Evolutionary conservation across 768 basidiomycete genomes (phyloP), one percentile per base, ranked within the genome.

Genomic region (Neoboletus magnificus): DNA sequence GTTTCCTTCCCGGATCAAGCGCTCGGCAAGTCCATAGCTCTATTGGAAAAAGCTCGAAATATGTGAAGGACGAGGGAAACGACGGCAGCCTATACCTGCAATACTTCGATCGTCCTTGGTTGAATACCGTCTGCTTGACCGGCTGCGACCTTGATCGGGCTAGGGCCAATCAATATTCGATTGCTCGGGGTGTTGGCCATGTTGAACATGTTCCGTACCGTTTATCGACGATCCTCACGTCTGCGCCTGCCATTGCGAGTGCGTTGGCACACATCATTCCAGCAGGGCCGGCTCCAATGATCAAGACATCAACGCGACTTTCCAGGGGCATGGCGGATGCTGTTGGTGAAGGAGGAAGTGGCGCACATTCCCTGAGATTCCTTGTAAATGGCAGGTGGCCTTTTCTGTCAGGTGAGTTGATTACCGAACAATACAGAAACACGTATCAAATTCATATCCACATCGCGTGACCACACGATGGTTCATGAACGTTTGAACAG

Each of bases 1-100:
- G 55, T 82, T 83, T 6, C 82, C 87, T 62, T 89, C 81, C 39
- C 70, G 76, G 25, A 90, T 56, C 22, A 91, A 63, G 4, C 80
- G 77, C 18, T 89, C 84, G 0, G 81, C 86, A 7, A 91, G 77
- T 7, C 89, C 89, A 70, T 91, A 91, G 58, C 88, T 91, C 88
- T 91, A 18, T 40, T 49, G 13, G 10, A 27, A 4, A 18, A 8
- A 33, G 15, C 37, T 52, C 8, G 2, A 54, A 10, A 30, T 4
- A 8, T n/a, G 23, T n/a, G 6, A 48, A 32, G 12, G 35, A 13
- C 4, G 16, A 1, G 11, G 22, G 22, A 7, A 18, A 16, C 10
- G 11, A 44, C 9, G 22, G 18, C 5, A 25, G 13, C 6, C 20
- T 10, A 18, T 57, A 75, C 79, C 74, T 83, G 80, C 29, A 83